These are phyloP conservation scores for Tubosaeta sp. DNA, from an alignment of 768 basidiomycete genomes.

Conservation along the genomic window DNA sequence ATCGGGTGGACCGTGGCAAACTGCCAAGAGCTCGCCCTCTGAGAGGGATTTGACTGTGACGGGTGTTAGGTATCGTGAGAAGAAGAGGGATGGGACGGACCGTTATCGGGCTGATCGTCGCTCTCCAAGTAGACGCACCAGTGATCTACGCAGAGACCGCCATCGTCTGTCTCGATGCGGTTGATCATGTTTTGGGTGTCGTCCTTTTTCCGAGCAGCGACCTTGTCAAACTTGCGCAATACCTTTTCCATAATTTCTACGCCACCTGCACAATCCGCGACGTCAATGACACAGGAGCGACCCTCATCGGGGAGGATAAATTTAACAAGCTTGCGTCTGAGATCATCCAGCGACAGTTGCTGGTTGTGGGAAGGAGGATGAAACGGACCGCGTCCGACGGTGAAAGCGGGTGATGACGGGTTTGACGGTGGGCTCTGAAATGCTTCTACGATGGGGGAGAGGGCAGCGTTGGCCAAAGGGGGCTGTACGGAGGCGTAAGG, in stretches of 20 bases:
- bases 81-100: slow-evolving; percentile 32
- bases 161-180: slow-evolving; percentile 65
- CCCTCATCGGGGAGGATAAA: slow-evolving; percentile 84
- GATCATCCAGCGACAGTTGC: slow-evolving; percentile 64
- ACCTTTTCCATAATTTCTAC: slow-evolving; percentile 86
- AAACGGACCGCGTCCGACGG: slow-evolving; percentile 61
- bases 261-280: slow-evolving; percentile 74
- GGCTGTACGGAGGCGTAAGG: slow-evolving; percentile 59
- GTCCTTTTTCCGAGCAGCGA: slow-evolving; percentile 37
- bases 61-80: background rate
- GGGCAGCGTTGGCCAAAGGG: slow-evolving; percentile 35
- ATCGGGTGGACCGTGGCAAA: slow-evolving; percentile 81
- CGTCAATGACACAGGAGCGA: slow-evolving; percentile 71
- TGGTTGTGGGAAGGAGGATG: slow-evolving; percentile 39
- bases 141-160: slow-evolving; percentile 77
- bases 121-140: slow-evolving; percentile 83
- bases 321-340: slow-evolving; percentile 82
- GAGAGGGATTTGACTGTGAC: slow-evolving; percentile 65
- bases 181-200: slow-evolving; percentile 44
- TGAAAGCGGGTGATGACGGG: slow-evolving; percentile 51
- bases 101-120: slow-evolving; percentile 45
- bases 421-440: slow-evolving; percentile 36
- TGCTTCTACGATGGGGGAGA: slow-evolving; percentile 73
- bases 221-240: slow-evolving; percentile 84
- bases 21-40: slow-evolving; percentile 72